phyloP scores from a whole-genome alignment of 2,329 filamentous ascomycete species.

The Aspergillus brasiliensis region DNA sequence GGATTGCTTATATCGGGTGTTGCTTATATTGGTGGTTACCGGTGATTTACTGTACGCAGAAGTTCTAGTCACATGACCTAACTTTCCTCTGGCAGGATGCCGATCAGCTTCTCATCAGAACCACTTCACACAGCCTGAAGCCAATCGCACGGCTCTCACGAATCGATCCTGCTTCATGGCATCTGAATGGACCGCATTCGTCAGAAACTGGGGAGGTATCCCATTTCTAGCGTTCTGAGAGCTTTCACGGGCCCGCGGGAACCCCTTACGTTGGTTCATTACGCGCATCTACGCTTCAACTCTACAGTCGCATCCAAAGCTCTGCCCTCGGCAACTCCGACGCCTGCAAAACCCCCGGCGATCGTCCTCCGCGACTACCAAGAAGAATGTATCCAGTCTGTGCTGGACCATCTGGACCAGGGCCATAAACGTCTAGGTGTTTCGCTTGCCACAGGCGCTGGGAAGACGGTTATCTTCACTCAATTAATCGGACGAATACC shows the following conservation, averaged over 20 bases:
- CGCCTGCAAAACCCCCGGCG: slow-evolving; percentile 25
- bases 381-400: slow-evolving; percentile 85
- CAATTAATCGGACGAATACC: slow-evolving; percentile 81
- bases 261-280: slow-evolving; percentile 29
- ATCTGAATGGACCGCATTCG: slow-evolving; percentile 35
- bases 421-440: slow-evolving; percentile 81
- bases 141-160: too few species aligned
- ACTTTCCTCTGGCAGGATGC: too few species aligned
- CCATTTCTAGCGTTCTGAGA: slow-evolving; percentile 20
- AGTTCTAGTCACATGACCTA: too few species aligned
- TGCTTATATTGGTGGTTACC: too few species aligned
- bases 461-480: slow-evolving; percentile 96
- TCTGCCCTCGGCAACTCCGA: slow-evolving; percentile 1
- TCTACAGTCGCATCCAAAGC: slow-evolving; percentile 22
- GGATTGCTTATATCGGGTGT: too few species aligned
- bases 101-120: too few species aligned
- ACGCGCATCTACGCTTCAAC: slow-evolving; percentile 27
- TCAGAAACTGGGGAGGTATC: slow-evolving; percentile 24
- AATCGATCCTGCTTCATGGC: slow-evolving; percentile 10
- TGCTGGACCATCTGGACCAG: slow-evolving; percentile 66
- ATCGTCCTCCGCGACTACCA: slow-evolving; percentile 80
- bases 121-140: too few species aligned
- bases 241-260: slow-evolving; percentile 16
- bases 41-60: too few species aligned
- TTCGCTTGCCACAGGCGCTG: slow-evolving; percentile 83